Conservation (phyloP, 306 rosid species). For the Hippophae tibetana region DNA sequence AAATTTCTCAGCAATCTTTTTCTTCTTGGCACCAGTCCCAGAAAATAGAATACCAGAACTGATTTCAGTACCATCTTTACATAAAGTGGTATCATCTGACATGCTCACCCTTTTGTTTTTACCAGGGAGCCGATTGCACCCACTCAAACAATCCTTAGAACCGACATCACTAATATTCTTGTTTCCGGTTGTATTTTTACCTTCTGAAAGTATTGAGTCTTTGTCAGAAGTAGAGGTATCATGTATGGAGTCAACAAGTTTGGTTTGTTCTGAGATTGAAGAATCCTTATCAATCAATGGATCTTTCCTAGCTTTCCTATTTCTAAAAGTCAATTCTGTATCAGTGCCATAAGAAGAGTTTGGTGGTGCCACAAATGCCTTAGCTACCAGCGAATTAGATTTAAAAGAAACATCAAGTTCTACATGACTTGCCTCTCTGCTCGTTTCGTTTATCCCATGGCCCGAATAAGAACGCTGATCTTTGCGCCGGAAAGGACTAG, state of each 20-base stretch:
- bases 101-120: too few species aligned
- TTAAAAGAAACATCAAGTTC: slow-evolving; percentile 85
- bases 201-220: slow-evolving; percentile 17
- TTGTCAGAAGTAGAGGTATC: slow-evolving; percentile 17
- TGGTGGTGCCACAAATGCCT: slow-evolving; percentile 50
- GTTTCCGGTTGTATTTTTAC: slow-evolving; percentile 9
- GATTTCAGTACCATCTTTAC: slow-evolving; percentile 12
- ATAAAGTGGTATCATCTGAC: slow-evolving; percentile 13
- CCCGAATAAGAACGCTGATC: slow-evolving; percentile 35
- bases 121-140: slow-evolving; percentile 12
- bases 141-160: slow-evolving; percentile 22
- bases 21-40: slow-evolving; percentile 46
- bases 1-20: slow-evolving; percentile 50
- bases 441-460: slow-evolving; percentile 34
- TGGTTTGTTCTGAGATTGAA: slow-evolving; percentile 9
- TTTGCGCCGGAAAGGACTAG: slow-evolving; percentile 41
- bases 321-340: slow-evolving; percentile 8
- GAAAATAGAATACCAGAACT: slow-evolving; percentile 23
- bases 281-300: slow-evolving; percentile 11
- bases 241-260: slow-evolving; percentile 14
- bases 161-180: slow-evolving; percentile 19
- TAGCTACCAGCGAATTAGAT: slow-evolving; percentile 75
- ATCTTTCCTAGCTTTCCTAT: slow-evolving; percentile 15
- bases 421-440: slow-evolving; percentile 50
- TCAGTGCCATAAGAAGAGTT: slow-evolving; percentile 25